These are phyloP conservation scores for Hanseniaspora taiwanica DNA, from an alignment of 805 yeast species.

Conservation along the genomic window DNA sequence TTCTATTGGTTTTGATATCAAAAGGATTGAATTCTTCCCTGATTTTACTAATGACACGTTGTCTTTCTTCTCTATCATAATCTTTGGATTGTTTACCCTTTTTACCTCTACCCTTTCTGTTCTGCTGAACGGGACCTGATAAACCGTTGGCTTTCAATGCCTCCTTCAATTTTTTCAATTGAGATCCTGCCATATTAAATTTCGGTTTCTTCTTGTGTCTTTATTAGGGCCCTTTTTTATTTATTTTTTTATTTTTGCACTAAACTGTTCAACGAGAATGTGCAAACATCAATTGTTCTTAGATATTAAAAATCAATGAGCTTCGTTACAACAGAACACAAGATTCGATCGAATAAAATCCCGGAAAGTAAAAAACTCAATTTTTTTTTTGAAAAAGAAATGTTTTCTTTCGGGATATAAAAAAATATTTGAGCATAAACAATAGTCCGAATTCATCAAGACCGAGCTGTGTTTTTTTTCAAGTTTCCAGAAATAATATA, in stretches of 20 bases:
- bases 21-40: conserved; percentile 84
- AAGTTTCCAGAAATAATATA: neutral
- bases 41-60: conserved; percentile 41
- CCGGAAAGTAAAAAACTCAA: too few species aligned
- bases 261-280: too few species aligned
- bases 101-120: conserved; percentile 35
- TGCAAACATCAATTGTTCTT: too few species aligned
- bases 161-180: conserved; percentile 69
- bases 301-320: too few species aligned
- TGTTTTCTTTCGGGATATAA: too few species aligned
- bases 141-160: conserved; percentile 66
- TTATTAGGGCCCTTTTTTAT: neutral
- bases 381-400: too few species aligned
- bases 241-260: too few species aligned
- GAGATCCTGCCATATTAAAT: conserved; percentile 64
- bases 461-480: neutral
- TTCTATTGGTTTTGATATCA: conserved; percentile 59
- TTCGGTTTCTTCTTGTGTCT: neutral
- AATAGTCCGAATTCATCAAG: too few species aligned
- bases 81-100: conserved; percentile 44
- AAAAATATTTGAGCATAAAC: too few species aligned
- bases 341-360: too few species aligned
- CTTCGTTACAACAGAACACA: too few species aligned
- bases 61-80: conserved; percentile 57
- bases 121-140: conserved; percentile 71